Base-by-base conservation (phyloP, 1,139 yeast genomes). In the Pichia sp. region DNA sequence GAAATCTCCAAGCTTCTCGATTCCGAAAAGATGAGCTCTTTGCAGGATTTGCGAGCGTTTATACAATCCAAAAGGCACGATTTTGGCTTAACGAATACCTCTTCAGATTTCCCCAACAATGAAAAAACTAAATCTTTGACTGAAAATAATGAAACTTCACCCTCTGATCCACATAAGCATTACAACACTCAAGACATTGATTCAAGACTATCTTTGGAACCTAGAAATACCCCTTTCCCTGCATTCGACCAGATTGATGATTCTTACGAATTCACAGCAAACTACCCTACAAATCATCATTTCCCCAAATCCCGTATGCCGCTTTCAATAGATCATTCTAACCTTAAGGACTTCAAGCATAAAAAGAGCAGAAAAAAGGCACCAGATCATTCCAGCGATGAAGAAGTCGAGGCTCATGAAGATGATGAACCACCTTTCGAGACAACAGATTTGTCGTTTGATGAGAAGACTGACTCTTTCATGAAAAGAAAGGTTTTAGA, bases 1-100 rank as follows among this genome's bases (percentile, higher is more conserved):
- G 84, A 79, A 46, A 51, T 78, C 21, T 51, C 77, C 2, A 58
- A 69, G n/a, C 60, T 77, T 3, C 59, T 72, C 11, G 59, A 65
- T 5, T 33, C 26, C 24, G 41, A 35, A n/a, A 23, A 15, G 15
- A 17, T 31, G 5, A 12, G 26, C 8, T 37, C 43, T 5, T n/a
- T 40, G 3, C 12, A 30, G 10, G 43, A 40, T 18, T 20, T 44
- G 18, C 35, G 17, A 14, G 36, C 36, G 2, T 42, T 44, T 17
- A 18, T 44, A 5, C 14, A 25, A 9, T 6, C 30, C 1, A 45
- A 43, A 26, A 38, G 23, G 11, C 5, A 19, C 1, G 45, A 44
- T 7, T 26, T 41, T 10, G 30, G 31, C 4, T 33, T 35, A 17
- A 24, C n/a, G n/a, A n/a, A n/a, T n/a, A n/a, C n/a, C n/a, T n/a